Evolutionary conservation across 2,329 filamentous ascomycete genomes (phyloP), one percentile per base, ranked within the genome.

Genomic region (Gyromitra esculenta): DNA sequence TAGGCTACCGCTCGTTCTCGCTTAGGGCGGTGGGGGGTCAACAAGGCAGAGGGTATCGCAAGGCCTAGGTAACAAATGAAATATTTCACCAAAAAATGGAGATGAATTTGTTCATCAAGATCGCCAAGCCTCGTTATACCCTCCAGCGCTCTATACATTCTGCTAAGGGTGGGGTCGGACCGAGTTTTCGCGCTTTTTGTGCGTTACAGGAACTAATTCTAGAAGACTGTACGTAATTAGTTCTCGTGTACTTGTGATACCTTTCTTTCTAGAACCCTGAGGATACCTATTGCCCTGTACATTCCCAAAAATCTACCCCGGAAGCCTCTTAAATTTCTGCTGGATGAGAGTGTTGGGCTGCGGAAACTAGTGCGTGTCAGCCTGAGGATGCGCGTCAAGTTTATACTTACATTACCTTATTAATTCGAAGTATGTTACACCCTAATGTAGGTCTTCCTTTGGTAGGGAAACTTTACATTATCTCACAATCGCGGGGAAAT

Each of bases 141-240:
- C 25, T 31, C 25, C 0, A 31, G 25, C 4, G 1, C 25, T 31
- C 48, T 52, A 35, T 25, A 18, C 52, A 31, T 56, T 45, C 43
- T 45, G 8, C 43, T 45, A 45, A 15, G 52, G 52, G 52, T 56
- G 52, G 31, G 45, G 41, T 3, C 62, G 45, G 25, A 15, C 31
- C 6, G 21, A 64, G 60, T 41, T 60, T 60, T 60, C 64, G 64
- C 50, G 50, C 7, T 8, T 31, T 67, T 67, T 67, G 64, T 67
- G 64, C 64, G 64, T 57, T 56, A n/a, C 21, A 56, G 25, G 25
- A 57, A 57, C 25, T 39, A 56, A 52, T 15, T 50, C 50, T 18
- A 37, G 37, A 11, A 43, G 43, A 41, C 35, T 41, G 35, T 35
- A 43, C 57, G 57, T 62, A 62, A 62, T 15, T 56, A 31, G 13